Evolutionary conservation across 164 flowering plant genomes (phyloP), one percentile per base, ranked within the genome.

Genomic region (Chimonanthus praecox): DNA sequence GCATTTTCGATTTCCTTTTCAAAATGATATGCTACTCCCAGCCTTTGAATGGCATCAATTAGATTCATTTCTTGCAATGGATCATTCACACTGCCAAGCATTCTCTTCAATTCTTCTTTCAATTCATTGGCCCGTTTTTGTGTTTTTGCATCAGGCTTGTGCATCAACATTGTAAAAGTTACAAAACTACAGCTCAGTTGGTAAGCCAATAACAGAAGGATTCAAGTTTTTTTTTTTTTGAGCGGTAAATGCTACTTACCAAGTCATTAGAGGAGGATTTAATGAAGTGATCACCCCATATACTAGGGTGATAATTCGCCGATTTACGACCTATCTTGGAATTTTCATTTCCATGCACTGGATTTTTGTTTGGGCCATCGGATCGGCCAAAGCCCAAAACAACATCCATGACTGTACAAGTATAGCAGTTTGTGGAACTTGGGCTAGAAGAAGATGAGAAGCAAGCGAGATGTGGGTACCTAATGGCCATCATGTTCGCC

Each of bases 21-120:
- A 7, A 73, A 73, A 49, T 73, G 69, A 54, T 73, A 67, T 2
- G 70, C 63, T 44, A 73, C 11, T 49, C 75, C 75, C 5, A 73
- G 75, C 9, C 63, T 63, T 51, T 73, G 70, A 21, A 73, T 33
- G 33, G 61, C 49, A 54, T 73, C 70, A 10, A 73, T 73, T 33
- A 73, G 54, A 65, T 66, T 13, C 21, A 73, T 10, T 50, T 65
- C 49, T 13, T 46, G 49, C 47, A 11, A 5, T 13, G 62, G 43
- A 10, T 50, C 70, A 20, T 44, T 49, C 9, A 49, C 63, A 65
- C 44, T 10, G 7, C 21, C 10, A 5, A 73, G 49, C 62, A 73
- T 49, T 20, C 43, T 73, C 61, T 50, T 73, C 15, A 54, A 49
- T 33, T 66, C 63, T 50, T 51, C 69, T 49, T 67, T 73, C 18